A percentile compares a stretch with the other conserved stretches of the same genome.
Evolutionary conservation across 495 filamentous ascomycete species (phyloP).

Genomic region (Talaromyces adpressus): DNA sequence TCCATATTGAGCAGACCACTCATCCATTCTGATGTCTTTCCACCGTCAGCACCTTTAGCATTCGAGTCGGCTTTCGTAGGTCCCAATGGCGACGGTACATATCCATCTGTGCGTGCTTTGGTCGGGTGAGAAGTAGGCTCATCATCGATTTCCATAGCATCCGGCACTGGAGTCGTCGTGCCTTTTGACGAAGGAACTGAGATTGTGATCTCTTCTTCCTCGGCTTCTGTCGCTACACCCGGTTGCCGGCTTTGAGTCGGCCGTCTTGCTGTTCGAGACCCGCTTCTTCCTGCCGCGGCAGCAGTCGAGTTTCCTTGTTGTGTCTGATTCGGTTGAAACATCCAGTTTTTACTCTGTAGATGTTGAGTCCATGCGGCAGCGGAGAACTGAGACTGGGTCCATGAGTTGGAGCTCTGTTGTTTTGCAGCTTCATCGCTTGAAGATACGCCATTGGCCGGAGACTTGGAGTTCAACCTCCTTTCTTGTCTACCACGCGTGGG

Average conservation of each 20-base stretch:
- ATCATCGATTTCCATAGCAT: constrained; percentile 47
- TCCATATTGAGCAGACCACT: constrained; percentile 43
- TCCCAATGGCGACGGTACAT: not conserved
- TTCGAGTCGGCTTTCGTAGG: not conserved
- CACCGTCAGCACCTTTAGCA: not conserved
- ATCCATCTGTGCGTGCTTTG: constrained; percentile 3
- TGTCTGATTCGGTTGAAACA: constrained; percentile 27
- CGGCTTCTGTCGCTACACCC: constrained; percentile 36
- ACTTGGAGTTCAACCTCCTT: constrained; percentile 4
- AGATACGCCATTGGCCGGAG: constrained; percentile 9
- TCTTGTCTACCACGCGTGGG: constrained; percentile 24
- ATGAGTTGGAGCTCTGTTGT: not conserved
- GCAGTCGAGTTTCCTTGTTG: constrained; percentile 17
- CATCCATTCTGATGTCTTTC: constrained; percentile 8
- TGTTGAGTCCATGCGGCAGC: constrained; percentile 59
- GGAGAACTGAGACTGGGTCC: constrained; percentile 38
- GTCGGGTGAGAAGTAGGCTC: constrained; percentile 17
- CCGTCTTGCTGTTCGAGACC: constrained; percentile 14
- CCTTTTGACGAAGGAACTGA: not conserved
- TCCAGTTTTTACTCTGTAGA: constrained; percentile 51
- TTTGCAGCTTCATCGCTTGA: constrained; percentile 8
- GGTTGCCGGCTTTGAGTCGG: constrained; percentile 21
- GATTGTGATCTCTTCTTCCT: constrained; percentile 29
- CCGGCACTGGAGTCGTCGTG: constrained; percentile 10
- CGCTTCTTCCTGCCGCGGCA: not conserved